A percentile compares a stretch with the other conserved stretches of the same genome.
Conservation (phyloP, 129 eudicot genomes). For the Helianthus annuus region HanXRQr2.0-SUNRISE NC_035448.2:11180565-11181064, state of each 20-base stretch:
- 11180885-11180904: slow-evolving; percentile 95
- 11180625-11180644: no score
- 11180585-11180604: no score
- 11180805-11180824: neutral
- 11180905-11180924: slow-evolving; percentile 97
- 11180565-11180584: no score
- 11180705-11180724: no score
- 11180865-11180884: slow-evolving; percentile 98
- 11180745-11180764: no score
- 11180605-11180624: no score
- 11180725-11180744: no score
- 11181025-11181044: neutral
- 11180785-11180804: no score
- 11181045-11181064: neutral
- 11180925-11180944: slow-evolving; percentile 97
- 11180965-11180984: slow-evolving; percentile 77
- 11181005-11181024: slow-evolving; percentile 53
- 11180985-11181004: slow-evolving; percentile 88
- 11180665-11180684: no score
- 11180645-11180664: no score
- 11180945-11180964: slow-evolving; percentile 93
- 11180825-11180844: neutral
- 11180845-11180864: slow-evolving; percentile 97
- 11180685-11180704: neutral
- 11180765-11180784: no score